phyloP scores from a whole-genome alignment of 148 eudicot species.

The Pharnaceum exiguum region DNA sequence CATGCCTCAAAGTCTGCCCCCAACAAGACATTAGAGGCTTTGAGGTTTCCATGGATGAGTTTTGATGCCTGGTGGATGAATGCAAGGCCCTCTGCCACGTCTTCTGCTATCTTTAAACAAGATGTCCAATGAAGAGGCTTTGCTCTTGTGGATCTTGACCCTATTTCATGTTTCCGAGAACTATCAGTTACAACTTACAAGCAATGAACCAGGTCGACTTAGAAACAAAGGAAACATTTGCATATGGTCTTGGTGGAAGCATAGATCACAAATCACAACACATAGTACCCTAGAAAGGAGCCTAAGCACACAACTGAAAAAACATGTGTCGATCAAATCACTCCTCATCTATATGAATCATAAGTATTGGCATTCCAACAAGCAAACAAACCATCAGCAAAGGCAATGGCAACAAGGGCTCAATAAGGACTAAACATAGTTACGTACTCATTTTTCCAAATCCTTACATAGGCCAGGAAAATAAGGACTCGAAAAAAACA shows the following conservation, averaged over 20 bases:
- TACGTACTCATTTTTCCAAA: too few species aligned
- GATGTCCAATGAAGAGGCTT: constrained; percentile 97
- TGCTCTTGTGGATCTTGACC: constrained; percentile 81
- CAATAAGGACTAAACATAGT: too few species aligned
- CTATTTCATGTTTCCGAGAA: constrained; percentile 23
- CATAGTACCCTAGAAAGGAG: neutral
- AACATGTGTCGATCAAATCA: too few species aligned
- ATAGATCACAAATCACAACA: neutral
- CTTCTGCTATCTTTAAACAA: constrained; percentile 89
- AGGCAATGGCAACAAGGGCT: too few species aligned
- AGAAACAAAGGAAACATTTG: neutral
- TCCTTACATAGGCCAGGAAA: too few species aligned
- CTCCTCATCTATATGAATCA: too few species aligned
- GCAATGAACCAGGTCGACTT: neutral
- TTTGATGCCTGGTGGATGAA: constrained; percentile 86
- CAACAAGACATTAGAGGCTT: constrained; percentile 73
- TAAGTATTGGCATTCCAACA: too few species aligned
- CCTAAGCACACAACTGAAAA: too few species aligned
- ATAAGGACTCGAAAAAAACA: too few species aligned
- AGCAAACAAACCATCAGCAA: too few species aligned
- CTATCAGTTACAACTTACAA: neutral
- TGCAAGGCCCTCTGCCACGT: constrained; percentile 81
- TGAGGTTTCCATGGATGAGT: constrained; percentile 73
- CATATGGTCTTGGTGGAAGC: neutral
- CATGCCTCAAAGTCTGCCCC: constrained; percentile 93